phyloP scores from a whole-genome alignment of 1,284 basidiomycete species.

The Pyrrhoderma lamaoense region DNA sequence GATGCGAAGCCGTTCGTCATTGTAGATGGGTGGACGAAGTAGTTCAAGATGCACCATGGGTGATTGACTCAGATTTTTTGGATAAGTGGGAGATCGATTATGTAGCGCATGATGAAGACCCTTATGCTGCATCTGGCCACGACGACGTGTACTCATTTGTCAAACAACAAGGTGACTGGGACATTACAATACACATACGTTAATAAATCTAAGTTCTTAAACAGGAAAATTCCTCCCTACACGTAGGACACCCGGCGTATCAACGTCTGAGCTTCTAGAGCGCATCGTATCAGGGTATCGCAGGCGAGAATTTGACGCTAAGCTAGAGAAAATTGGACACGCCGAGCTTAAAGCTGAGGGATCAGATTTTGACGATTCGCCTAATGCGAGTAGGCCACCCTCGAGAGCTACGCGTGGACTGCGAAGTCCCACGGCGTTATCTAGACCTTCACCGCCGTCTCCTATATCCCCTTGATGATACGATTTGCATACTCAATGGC shows the following conservation, averaged over 20 bases:
- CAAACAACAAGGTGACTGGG: constrained; percentile 46
- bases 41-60: constrained; percentile 91
- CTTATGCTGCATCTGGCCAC: constrained; percentile 67
- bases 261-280: constrained; percentile 88
- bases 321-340: constrained; percentile 81
- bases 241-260: constrained; percentile 88
- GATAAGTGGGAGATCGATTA: constrained; percentile 88
- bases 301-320: constrained; percentile 80
- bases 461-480: too few relatives aligned
- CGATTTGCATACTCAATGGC: too few relatives aligned
- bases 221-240: constrained; percentile 93
- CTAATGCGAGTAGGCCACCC: constrained; percentile 9
- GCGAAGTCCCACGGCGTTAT: too few relatives aligned
- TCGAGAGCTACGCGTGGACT: not conserved
- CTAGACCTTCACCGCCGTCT: too few relatives aligned
- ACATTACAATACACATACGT: not conserved
- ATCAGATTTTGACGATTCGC: constrained; percentile 26
- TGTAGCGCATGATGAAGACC: constrained; percentile 90
- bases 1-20: constrained; percentile 82
- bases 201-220: not conserved
- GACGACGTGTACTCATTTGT: constrained; percentile 85
- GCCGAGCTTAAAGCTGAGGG: constrained; percentile 59
- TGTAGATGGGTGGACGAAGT: constrained; percentile 98
- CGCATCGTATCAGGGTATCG: constrained; percentile 83
- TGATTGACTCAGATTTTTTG: constrained; percentile 77